Evolutionary conservation across 2,329 filamentous ascomycete species (phyloP), one percentile per base, ranked within the genome.

Genomic region (Metarhizium robertsii): DNA sequence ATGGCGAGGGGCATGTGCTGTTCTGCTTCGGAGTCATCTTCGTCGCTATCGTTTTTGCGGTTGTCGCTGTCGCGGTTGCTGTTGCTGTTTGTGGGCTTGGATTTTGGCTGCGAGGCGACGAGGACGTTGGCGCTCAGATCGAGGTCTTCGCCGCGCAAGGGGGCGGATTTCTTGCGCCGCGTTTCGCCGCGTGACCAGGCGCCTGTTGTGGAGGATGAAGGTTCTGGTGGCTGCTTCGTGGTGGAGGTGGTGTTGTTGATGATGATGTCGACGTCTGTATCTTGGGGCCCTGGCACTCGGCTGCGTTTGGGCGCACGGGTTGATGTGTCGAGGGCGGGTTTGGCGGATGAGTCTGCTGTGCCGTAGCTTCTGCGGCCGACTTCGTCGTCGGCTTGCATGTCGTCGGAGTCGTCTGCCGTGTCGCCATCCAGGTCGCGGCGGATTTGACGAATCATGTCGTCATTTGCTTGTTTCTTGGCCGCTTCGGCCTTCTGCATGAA

Each of bases 401-500:
- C 76, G 10, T 75, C 74, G 2, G 71, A 72, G 2, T 75, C 78
- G 7, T 74, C 75, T 36, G 73, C 71, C n/a, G 73, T 74, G 20
- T 82, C 77, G 5, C 83, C 85, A 32, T 85, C 84, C 46, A 96
- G 75, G 50, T 92, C 87, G 55, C 83, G 82, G 51, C 85, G 80
- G 51, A 96, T 81, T 61, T 84, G 78, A 46, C 77, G 79, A 13
- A 90, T 74, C 55, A 90, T 81, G 55, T 88, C 87, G 63, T 96
- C 89, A 62, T 97, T 96, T 56, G 84, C 81, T 59, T 86, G 83
- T 69, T 86, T 91, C 64, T 84, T 84, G 42, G 84, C 79, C 32
- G 86, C 87, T 65, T 96, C 92, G 1, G 91, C 90, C 61, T 87
- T 90, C 64, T 87, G 84, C 94, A 99, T 97, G 68, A 99, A 99